Base-by-base conservation (phyloP, 805 yeast species). In the Pichia membranifaciens region DNA sequence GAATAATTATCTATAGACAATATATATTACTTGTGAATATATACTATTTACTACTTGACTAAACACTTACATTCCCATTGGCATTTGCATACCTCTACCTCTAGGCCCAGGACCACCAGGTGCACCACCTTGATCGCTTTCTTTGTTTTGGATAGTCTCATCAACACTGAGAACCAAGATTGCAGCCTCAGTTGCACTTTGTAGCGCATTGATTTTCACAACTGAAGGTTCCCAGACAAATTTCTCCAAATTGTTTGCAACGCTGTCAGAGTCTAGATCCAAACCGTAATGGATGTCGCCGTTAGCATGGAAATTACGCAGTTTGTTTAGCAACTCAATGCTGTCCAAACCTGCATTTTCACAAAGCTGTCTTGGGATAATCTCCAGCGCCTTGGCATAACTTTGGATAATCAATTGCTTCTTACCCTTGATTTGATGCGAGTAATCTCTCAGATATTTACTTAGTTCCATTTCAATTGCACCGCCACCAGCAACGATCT, bases 331-430 rank as follows among this genome's bases (percentile, higher is more conserved):
- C 51, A 93, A 71, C 64, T 93, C 98, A n/a, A 95, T 87, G 18
- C 96, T 95, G 64, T 93, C 99, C 56, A 93, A 82, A 5, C 99
- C 99, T n/a, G 96, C 99, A 66, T 93, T 93, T 64, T 93, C 99
- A 72, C 98, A 91, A 54, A 93, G 75, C 65, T 93, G 98, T 65
- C 98, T 83, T 56, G 99, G 99, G 58, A 93, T 89, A 23, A 93
- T 82, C 70, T 93, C 99, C 49, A 93, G 74, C 1, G 98, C 96
- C 56, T 85, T 84, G 21, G 99, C 99, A 69, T 81, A 93, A 7
- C 96, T 96, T 49, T 83, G 82, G 49, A 93, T 84, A 50, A 93
- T 82, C 52, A 93, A 72, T 71, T 93, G 99, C 69, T 91, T 96
- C 67, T 93, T 91, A 36, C 99, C 99, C 20, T 96, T 88, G 58